Evolutionary conservation across 345 rosid species (phyloP).

Genomic region (Aethionema arabicum): DNA sequence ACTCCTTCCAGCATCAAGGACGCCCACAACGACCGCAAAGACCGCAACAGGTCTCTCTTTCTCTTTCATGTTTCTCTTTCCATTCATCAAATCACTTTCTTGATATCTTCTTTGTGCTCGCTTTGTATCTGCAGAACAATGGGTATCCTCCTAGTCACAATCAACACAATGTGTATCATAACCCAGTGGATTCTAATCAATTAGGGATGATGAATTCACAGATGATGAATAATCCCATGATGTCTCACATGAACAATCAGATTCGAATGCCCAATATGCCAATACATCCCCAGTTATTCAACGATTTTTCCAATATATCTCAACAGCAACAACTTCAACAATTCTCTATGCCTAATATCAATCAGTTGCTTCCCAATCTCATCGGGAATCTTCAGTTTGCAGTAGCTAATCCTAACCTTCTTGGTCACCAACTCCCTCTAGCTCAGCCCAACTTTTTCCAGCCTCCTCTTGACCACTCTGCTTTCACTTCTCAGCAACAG

Average conservation of each 20-base stretch:
- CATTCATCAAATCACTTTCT: not conserved
- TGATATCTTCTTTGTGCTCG: not conserved
- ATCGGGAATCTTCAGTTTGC: constrained; percentile 49
- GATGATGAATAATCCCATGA: constrained; percentile 40
- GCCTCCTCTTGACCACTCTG: constrained; percentile 32
- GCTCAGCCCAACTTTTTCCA: constrained; percentile 39
- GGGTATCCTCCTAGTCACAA: constrained; percentile 22
- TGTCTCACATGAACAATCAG: constrained; percentile 41
- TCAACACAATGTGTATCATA: constrained; percentile 31
- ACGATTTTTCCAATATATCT: constrained; percentile 30
- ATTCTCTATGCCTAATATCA: constrained; percentile 39
- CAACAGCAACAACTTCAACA: constrained; percentile 41
- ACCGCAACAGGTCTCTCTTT: constrained; percentile 38
- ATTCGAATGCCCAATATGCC: constrained; percentile 27
- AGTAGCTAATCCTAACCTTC: constrained; percentile 26
- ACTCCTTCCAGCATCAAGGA: constrained; percentile 27
- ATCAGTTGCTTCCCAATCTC: constrained; percentile 43
- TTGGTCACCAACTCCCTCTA: constrained; percentile 42
- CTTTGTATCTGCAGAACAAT: constrained; percentile 29
- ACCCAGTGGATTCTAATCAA: constrained; percentile 34
- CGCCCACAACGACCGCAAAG: constrained; percentile 26
- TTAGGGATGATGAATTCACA: constrained; percentile 43
- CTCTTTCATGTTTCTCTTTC: not conserved
- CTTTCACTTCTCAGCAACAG: constrained; percentile 35
- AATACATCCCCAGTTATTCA: constrained; percentile 32